Evolutionary conservation across 345 rosid genomes (phyloP).

Genomic region (Lenwebbia sp.): DNA sequence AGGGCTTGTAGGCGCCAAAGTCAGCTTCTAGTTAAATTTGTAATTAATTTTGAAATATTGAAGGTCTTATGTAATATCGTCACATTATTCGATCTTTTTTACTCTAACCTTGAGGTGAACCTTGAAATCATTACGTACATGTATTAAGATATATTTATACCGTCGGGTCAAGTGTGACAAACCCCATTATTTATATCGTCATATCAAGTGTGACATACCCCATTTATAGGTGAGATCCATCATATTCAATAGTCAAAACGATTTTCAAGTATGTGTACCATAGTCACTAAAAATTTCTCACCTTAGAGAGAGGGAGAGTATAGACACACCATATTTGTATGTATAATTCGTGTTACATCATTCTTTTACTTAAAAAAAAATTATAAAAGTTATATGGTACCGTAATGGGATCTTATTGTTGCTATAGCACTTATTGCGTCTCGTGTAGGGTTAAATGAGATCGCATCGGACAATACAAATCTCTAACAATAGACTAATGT

Average conservation of each 20-base stretch:
- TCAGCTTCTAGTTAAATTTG: too few species aligned
- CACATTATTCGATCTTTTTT: too few species aligned
- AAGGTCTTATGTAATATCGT: too few species aligned
- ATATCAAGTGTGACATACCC: fast-evolving
- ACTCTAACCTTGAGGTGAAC: too few species aligned
- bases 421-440: fast-evolving
- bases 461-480: not conserved
- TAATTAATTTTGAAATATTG: too few species aligned
- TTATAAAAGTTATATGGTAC: not conserved
- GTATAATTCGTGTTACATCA: not conserved
- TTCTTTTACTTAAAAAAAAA: fast-evolving
- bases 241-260: not conserved
- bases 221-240: fast-evolving
- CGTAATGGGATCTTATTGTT: not conserved
- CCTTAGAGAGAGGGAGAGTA: not conserved
- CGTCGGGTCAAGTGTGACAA: fast-evolving
- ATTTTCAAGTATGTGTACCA: not conserved
- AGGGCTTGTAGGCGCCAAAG: too few species aligned
- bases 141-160: not conserved
- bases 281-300: not conserved
- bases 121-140: not conserved
- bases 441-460: not conserved
- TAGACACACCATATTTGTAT: fast-evolving
- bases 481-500: not conserved
- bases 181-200: fast-evolving